Evolutionary conservation across 805 yeast species (phyloP).

Genomic region (Pichia membranifaciens): DNA sequence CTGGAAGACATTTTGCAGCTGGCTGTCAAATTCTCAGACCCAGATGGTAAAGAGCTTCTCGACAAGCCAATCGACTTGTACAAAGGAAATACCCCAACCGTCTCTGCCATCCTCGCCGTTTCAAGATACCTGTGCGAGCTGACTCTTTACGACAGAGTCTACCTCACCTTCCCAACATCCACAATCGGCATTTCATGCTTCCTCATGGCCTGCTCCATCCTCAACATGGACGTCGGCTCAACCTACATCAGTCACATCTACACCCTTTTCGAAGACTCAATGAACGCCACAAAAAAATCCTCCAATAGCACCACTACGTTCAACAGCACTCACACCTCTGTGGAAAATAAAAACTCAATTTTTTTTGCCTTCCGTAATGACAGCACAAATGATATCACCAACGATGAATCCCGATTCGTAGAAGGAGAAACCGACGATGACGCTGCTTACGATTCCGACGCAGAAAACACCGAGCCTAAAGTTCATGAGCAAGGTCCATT

Average conservation of each 20-base stretch:
- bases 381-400: too few species aligned
- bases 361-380: conserved; percentile 4
- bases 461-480: conserved; percentile 35
- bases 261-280: conserved; percentile 12
- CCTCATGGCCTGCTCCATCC: conserved; percentile 48
- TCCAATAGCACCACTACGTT: neutral
- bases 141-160: conserved; percentile 43
- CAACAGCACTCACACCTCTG: conserved; percentile 10
- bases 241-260: conserved; percentile 27
- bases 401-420: too few species aligned
- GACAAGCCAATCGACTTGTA: conserved; percentile 25
- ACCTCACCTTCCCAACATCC: conserved; percentile 39
- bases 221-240: conserved; percentile 42
- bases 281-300: conserved; percentile 4
- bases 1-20: conserved; percentile 47
- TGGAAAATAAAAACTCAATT: conserved; percentile 3
- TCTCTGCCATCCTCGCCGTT: conserved; percentile 50
- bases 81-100: conserved; percentile 31
- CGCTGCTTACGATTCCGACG: conserved; percentile 17
- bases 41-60: conserved; percentile 28
- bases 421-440: conserved; percentile 6
- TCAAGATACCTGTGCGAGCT: conserved; percentile 51
- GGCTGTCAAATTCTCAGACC: conserved; percentile 32
- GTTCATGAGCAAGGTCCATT: conserved; percentile 41
- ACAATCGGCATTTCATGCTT: conserved; percentile 47